phyloP scores from a whole-genome alignment of 2,329 filamentous ascomycete species.

The Metarhizium sp. region DNA sequence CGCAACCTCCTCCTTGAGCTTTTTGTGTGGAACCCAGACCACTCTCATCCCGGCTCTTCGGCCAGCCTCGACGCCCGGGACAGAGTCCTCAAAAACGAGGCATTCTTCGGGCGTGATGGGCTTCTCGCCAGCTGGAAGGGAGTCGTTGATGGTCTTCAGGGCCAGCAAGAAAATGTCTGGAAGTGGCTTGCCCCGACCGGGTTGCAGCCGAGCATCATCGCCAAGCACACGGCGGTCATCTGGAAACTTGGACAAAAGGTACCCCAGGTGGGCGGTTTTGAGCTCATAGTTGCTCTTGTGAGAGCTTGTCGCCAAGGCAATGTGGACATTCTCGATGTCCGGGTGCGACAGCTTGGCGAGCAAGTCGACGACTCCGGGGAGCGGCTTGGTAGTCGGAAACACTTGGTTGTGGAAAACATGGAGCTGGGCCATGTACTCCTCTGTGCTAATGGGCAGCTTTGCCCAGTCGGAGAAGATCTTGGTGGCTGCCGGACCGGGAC shows the following conservation, averaged over 20 bases:
- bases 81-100: conserved; percentile 91
- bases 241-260: conserved; percentile 58
- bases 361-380: conserved; percentile 68
- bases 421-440: conserved; percentile 55
- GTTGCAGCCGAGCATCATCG: conserved; percentile 69
- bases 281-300: conserved; percentile 62
- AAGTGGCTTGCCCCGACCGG: conserved; percentile 82
- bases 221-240: conserved; percentile 67
- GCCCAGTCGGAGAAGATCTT: conserved; percentile 67
- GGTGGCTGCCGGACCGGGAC: conserved; percentile 43
- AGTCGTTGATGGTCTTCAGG: conserved; percentile 72
- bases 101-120: conserved; percentile 75
- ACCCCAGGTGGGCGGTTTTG: conserved; percentile 57
- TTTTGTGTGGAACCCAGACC: conserved; percentile 82
- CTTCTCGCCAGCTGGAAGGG: conserved; percentile 51
- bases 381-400: conserved; percentile 66
- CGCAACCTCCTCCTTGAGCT: conserved; percentile 63
- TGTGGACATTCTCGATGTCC: conserved; percentile 43
- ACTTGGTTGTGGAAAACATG: conserved; percentile 55
- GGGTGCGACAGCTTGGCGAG: conserved; percentile 47
- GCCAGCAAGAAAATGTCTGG: conserved; percentile 93
- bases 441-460: conserved; percentile 63
- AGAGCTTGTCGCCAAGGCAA: conserved; percentile 81
- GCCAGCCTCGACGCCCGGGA: conserved; percentile 85
- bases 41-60: conserved; percentile 90